Percentiles rank a stretch among this genome's conserved stretches.
Evolutionary conservation across 2,329 filamentous ascomycete species (phyloP).

Genomic region (Trichoderma arundinaceum): DNA sequence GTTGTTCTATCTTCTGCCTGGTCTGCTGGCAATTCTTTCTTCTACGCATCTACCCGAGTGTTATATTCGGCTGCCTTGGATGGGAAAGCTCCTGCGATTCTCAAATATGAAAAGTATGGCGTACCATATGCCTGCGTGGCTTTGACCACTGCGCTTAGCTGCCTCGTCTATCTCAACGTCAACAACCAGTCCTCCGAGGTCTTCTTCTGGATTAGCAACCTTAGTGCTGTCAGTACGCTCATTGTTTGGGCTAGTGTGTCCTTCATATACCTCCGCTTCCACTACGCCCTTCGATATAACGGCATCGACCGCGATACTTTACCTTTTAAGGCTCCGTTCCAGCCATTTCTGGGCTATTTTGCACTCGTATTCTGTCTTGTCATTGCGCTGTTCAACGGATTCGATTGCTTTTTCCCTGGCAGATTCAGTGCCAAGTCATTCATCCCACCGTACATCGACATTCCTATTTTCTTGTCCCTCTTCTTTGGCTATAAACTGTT

Average conservation of each 20-base stretch:
- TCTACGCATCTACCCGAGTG: conserved; percentile 57
- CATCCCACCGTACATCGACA: conserved; percentile 71
- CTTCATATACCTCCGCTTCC: conserved; percentile 72
- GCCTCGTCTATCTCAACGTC: conserved; percentile 68
- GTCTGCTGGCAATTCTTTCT: conserved; percentile 63
- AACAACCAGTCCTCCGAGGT: conserved; percentile 64
- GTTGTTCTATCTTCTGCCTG: conserved; percentile 64
- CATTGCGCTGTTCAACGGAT: conserved; percentile 75
- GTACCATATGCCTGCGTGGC: conserved; percentile 43
- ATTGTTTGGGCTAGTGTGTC: conserved; percentile 72
- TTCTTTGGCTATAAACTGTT: conserved; percentile 69
- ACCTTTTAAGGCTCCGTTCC: conserved; percentile 67
- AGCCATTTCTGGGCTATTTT: conserved; percentile 72
- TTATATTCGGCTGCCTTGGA: conserved; percentile 55
- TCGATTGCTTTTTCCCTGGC: conserved; percentile 70
- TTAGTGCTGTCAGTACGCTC: conserved; percentile 71
- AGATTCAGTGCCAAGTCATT: conserved; percentile 57
- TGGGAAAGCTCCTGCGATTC: conserved; percentile 50
- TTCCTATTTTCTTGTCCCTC: conserved; percentile 68
- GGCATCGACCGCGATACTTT: conserved; percentile 68
- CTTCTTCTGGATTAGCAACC: conserved; percentile 64
- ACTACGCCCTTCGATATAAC: conserved; percentile 67
- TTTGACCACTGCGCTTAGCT: conserved; percentile 58
- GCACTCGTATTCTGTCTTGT: conserved; percentile 65
- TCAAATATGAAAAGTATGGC: conserved; percentile 40